These are phyloP conservation scores for Quercus rubra DNA, from an alignment of 306 rosid species.

Conservation along the genomic window DNA sequence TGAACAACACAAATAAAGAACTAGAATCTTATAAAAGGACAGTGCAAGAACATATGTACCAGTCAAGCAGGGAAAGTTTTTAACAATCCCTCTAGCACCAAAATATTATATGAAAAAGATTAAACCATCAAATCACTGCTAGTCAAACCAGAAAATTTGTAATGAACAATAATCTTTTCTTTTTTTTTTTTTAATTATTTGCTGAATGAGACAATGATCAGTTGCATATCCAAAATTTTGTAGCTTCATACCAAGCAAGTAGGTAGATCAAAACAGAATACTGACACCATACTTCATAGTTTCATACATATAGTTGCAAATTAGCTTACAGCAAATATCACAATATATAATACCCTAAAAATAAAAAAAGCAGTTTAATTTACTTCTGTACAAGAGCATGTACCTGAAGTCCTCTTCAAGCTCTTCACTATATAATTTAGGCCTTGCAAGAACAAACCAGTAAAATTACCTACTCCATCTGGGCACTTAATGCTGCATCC, in stretches of 20 bases:
- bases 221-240: background rate
- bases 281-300: too few relatives aligned
- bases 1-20: too few relatives aligned
- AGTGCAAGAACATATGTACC: too few relatives aligned
- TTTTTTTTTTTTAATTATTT: too few relatives aligned
- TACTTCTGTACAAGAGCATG: conserved; percentile 27
- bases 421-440: background rate
- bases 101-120: background rate
- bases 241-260: too few relatives aligned
- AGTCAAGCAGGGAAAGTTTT: too few relatives aligned
- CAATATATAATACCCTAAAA: background rate
- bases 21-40: too few relatives aligned
- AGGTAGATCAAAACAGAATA: too few relatives aligned
- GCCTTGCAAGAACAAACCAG: background rate
- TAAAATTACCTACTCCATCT: conserved; percentile 40
- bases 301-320: too few relatives aligned
- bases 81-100: too few relatives aligned
- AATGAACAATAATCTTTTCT: background rate
- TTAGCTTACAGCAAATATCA: background rate
- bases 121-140: background rate
- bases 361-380: background rate
- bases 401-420: conserved; percentile 2
- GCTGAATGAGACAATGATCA: background rate
- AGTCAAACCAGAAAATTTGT: background rate
- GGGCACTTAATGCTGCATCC: conserved; percentile 49